phyloP scores from a whole-genome alignment of 164 flowering plant genomes.

The Magnolia changhungtana region DNA sequence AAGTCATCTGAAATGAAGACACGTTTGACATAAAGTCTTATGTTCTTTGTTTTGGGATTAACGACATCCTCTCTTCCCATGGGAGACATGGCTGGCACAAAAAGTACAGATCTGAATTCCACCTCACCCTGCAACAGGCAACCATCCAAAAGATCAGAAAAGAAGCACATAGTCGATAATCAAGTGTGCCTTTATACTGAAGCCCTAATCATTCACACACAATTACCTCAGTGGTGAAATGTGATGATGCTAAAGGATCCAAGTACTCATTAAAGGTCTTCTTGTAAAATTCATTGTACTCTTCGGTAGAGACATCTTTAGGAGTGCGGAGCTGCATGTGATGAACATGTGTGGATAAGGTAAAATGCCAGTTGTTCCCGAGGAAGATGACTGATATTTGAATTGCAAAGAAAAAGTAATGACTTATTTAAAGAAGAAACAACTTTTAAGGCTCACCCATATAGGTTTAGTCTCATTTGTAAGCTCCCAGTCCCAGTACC shows the following conservation, averaged over 20 bases:
- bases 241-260: slow-evolving; percentile 95
- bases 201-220: neutral
- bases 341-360: neutral
- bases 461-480: slow-evolving; percentile 89
- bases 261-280: slow-evolving; percentile 85
- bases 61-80: slow-evolving; percentile 68
- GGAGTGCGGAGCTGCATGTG: slow-evolving; percentile 77
- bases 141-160: slow-evolving; percentile 7
- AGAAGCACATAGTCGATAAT: neutral
- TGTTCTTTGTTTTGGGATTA: slow-evolving; percentile 89
- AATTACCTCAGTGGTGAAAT: slow-evolving; percentile 92
- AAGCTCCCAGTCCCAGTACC: slow-evolving; percentile 96
- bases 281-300: slow-evolving; percentile 93
- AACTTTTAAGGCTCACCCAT: slow-evolving; percentile 55
- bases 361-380: neutral
- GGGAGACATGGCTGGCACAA: slow-evolving; percentile 72
- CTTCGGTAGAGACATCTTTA: slow-evolving; percentile 85
- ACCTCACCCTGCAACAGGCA: slow-evolving; percentile 79
- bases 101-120: slow-evolving; percentile 89
- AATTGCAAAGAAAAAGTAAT: neutral
- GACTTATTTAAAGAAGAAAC: neutral
- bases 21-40: slow-evolving; percentile 87
- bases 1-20: slow-evolving; percentile 95
- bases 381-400: neutral
- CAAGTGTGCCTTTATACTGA: neutral